Conservation (phyloP, 306 rosid genomes). For the Ceratonia siliqua region DNA sequence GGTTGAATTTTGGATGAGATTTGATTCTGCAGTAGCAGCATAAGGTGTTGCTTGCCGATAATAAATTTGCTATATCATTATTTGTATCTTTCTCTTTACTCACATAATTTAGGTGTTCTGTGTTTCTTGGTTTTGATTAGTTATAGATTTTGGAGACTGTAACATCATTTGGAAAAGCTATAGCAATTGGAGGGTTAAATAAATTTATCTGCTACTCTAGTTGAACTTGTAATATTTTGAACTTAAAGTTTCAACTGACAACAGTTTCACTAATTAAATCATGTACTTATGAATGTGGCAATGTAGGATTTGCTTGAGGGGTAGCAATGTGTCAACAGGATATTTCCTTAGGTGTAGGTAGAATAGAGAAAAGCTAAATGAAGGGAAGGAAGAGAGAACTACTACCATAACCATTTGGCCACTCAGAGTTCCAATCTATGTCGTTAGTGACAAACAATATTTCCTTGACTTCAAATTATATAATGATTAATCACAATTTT, state of each 20-base stretch:
- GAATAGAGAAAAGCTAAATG: neutral
- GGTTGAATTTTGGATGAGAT: neutral
- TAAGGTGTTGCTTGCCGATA: neutral
- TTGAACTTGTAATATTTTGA: too few relatives aligned
- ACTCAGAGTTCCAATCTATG: constrained; percentile 47
- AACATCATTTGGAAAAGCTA: too few relatives aligned
- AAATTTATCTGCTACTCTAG: too few relatives aligned
- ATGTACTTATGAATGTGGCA: constrained; percentile 34
- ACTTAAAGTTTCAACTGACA: too few relatives aligned
- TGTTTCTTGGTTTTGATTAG: too few relatives aligned
- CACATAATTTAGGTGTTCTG: too few relatives aligned
- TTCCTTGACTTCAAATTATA: constrained; percentile 46
- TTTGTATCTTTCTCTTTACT: too few relatives aligned
- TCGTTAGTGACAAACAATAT: constrained; percentile 55
- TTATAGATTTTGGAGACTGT: too few relatives aligned
- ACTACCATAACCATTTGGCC: constrained; percentile 24
- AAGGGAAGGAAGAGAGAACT: neutral
- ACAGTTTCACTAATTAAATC: constrained; percentile 2
- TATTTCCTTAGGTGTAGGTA: constrained; percentile 34
- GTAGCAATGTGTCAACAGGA: neutral
- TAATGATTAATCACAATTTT: constrained; percentile 48
- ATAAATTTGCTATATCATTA: too few relatives aligned
- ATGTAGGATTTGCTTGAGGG: constrained; percentile 20
- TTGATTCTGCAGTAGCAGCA: neutral
- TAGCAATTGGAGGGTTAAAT: too few relatives aligned